phyloP scores from a whole-genome alignment of 305 asterid genomes.

The Fraxinus angustifolia region DNA sequence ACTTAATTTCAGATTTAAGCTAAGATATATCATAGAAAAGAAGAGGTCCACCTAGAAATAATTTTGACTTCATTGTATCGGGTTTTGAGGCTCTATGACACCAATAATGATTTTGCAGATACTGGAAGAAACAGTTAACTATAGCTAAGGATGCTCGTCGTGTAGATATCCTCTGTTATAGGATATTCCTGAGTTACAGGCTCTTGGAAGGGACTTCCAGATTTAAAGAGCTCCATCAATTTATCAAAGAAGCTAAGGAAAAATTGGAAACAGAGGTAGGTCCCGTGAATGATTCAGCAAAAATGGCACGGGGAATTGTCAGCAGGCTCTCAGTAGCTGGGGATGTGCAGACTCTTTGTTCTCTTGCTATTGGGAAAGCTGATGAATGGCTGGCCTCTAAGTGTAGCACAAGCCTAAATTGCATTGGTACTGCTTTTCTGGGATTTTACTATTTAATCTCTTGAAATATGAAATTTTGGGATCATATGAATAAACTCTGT shows the following conservation, averaged over 20 bases:
- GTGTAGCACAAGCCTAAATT: slow-evolving; percentile 25
- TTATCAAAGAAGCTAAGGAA: slow-evolving; percentile 64
- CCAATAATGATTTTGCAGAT: slow-evolving; percentile 36
- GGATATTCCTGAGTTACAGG: slow-evolving; percentile 69
- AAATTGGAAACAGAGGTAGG: slow-evolving; percentile 88
- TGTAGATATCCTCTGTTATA: slow-evolving; percentile 65
- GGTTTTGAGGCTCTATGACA: neutral
- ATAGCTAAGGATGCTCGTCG: slow-evolving; percentile 85
- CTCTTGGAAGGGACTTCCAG: slow-evolving; percentile 74
- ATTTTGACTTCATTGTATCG: neutral
- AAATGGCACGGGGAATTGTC: slow-evolving; percentile 79
- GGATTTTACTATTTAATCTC: slow-evolving; percentile 6
- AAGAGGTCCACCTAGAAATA: neutral
- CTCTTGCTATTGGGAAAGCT: slow-evolving; percentile 73
- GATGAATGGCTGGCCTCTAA: slow-evolving; percentile 53
- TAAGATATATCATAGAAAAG: neutral
- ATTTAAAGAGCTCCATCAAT: slow-evolving; percentile 66
- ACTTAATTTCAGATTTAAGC: neutral
- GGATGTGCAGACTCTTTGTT: slow-evolving; percentile 71
- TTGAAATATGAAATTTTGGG: neutral
- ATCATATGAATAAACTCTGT: too few species aligned
- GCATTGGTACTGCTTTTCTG: slow-evolving; percentile 35
- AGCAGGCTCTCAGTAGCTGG: slow-evolving; percentile 72
- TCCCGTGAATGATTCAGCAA: slow-evolving; percentile 70
- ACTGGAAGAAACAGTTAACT: slow-evolving; percentile 74